Conservation (phyloP, 345 rosid genomes). For the Eucalyptus guilfoylei region DNA sequence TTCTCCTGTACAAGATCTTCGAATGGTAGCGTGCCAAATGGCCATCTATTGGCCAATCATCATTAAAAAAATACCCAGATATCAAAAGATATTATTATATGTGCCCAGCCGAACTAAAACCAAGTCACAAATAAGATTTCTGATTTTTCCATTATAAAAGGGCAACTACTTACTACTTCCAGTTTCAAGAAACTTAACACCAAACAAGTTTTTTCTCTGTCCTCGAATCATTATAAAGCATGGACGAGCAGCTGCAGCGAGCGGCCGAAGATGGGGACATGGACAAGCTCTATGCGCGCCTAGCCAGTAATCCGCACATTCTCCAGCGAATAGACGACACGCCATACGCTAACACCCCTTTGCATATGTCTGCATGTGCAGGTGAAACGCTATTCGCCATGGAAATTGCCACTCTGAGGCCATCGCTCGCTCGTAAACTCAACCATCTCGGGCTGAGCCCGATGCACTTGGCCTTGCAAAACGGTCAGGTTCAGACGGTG, state of each 20-base stretch:
- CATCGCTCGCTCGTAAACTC: not conserved
- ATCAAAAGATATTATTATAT: no score
- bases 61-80: no score
- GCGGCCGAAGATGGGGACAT: not conserved
- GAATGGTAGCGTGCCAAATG: no score
- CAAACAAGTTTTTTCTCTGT: not conserved
- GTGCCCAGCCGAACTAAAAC: no score
- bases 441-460: not conserved
- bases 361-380: slow-evolving; percentile 8
- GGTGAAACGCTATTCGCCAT: slow-evolving; percentile 14
- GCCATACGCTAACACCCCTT: not conserved
- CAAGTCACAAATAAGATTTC: no score
- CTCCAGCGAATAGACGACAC: not conserved
- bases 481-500: not conserved
- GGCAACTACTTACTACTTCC: not conserved
- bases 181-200: not conserved
- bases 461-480: slow-evolving; percentile 3
- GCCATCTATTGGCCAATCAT: no score
- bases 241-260: not conserved
- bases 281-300: not conserved
- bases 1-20: no score
- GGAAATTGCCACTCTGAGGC: slow-evolving; percentile 2
- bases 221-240: not conserved
- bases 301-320: not conserved
- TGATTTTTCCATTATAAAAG: no score